Conservation (phyloP, 371 early-diverging fungal genomes). For the Rhizoclosmatium hyalinum region DNA sequence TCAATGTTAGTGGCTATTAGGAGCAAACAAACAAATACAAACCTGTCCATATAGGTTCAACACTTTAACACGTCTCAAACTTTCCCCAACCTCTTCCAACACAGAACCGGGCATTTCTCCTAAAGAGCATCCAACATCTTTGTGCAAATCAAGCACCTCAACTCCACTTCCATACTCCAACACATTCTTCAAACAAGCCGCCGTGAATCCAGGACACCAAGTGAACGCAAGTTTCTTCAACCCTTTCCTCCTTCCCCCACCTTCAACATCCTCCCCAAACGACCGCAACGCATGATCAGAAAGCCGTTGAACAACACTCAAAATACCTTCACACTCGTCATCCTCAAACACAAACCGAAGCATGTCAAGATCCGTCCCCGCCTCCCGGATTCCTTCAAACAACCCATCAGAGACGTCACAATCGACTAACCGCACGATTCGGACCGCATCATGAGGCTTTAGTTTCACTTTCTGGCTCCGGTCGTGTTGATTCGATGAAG, state of each 20-base stretch:
- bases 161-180: conserved; percentile 31
- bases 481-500: not conserved
- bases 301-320: conserved; percentile 35
- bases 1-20: too few species aligned
- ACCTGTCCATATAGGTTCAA: conserved; percentile 51
- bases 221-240: conserved; percentile 46
- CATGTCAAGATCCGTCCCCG: conserved; percentile 43
- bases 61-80: conserved; percentile 28
- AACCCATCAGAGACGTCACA: conserved; percentile 48
- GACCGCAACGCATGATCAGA: conserved; percentile 37
- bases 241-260: not conserved
- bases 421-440: conserved; percentile 55
- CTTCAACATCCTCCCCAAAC: conserved; percentile 26
- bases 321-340: conserved; percentile 43
- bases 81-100: conserved; percentile 24
- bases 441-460: conserved; percentile 29
- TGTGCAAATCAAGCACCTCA: conserved; percentile 49
- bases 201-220: conserved; percentile 40
- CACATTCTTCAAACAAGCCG: conserved; percentile 27
- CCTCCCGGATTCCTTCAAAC: conserved; percentile 35
- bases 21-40: conserved; percentile 16
- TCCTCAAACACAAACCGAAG: conserved; percentile 55
- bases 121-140: conserved; percentile 43
- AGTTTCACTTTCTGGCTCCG: not conserved
- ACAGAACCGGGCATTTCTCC: conserved; percentile 42